phyloP scores from a whole-genome alignment of 2,329 filamentous ascomycete genomes.

The Chaetothyriales sp. region DNA sequence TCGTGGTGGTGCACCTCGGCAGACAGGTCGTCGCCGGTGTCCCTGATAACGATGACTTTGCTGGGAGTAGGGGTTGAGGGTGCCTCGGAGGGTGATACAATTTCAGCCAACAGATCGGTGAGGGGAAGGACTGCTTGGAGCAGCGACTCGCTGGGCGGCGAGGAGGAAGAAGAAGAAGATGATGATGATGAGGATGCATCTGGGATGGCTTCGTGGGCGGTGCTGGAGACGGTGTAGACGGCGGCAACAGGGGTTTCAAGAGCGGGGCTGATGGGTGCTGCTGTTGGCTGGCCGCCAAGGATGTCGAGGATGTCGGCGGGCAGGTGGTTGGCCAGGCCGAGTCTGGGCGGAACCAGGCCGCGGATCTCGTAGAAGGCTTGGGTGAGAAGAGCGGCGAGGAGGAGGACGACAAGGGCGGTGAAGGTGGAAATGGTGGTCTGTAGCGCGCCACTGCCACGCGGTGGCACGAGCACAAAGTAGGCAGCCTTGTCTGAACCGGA shows the following conservation, averaged over 20 bases:
- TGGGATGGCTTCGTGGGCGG: constrained; percentile 4
- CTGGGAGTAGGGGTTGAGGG: constrained; percentile 11
- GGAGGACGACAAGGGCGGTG: constrained; percentile 45
- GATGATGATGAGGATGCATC: constrained; percentile 1
- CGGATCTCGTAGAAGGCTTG: constrained; percentile 47
- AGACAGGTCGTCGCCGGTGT: constrained; percentile 24
- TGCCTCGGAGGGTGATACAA: constrained; percentile 10
- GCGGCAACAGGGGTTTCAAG: not conserved
- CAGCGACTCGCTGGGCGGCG: constrained; percentile 5
- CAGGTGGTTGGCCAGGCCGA: constrained; percentile 42
- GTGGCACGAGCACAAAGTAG: constrained; percentile 55
- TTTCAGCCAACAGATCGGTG: constrained; percentile 3
- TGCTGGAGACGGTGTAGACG: constrained; percentile 1
- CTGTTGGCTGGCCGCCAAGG: constrained; percentile 16
- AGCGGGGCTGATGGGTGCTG: constrained; percentile 6
- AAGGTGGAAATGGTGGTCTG: constrained; percentile 41
- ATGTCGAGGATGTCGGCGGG: constrained; percentile 33
- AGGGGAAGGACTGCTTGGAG: constrained; percentile 5
- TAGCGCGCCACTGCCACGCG: constrained; percentile 37
- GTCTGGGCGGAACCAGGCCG: constrained; percentile 40
- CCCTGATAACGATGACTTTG: constrained; percentile 18
- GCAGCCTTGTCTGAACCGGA: constrained; percentile 36
- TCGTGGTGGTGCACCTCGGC: constrained; percentile 22
- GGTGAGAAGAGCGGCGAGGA: constrained; percentile 48
- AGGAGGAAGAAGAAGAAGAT: not conserved